Evolutionary conservation across 306 rosid genomes (phyloP).

Genomic region (Purshia tridentata): DNA sequence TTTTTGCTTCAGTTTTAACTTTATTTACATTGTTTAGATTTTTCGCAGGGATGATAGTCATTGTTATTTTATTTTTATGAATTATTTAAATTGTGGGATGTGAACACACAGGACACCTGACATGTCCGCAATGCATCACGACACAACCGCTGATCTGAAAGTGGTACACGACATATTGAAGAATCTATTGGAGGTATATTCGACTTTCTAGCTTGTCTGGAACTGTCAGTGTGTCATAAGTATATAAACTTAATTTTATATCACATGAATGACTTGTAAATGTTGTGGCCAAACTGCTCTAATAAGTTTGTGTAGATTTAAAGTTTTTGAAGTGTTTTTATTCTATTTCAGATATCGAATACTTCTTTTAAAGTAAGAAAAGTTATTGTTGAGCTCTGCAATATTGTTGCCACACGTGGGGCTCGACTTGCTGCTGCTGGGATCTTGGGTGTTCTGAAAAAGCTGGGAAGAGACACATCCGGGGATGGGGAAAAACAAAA

Average conservation of each 20-base stretch:
- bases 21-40: not conserved
- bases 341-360: constrained; percentile 55
- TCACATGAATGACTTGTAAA: constrained; percentile 3
- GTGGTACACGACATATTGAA: constrained; percentile 69
- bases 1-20: not conserved
- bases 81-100: constrained; percentile 8
- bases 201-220: not conserved
- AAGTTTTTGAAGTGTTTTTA: not conserved
- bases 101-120: constrained; percentile 71
- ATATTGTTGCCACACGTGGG: constrained; percentile 76
- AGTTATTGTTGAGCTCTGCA: constrained; percentile 64
- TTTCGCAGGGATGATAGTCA: not conserved
- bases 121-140: constrained; percentile 91
- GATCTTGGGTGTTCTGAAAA: constrained; percentile 71
- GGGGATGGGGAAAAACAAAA: constrained; percentile 43
- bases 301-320: not conserved
- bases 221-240: not conserved
- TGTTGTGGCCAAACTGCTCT: constrained; percentile 13
- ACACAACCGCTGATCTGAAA: constrained; percentile 71
- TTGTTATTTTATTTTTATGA: not conserved
- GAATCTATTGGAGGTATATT: constrained; percentile 70
- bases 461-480: constrained; percentile 58
- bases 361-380: constrained; percentile 57
- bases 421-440: constrained; percentile 94
- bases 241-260: too few relatives aligned